phyloP scores from a whole-genome alignment of 179 eudicot species.

The Spergularia azorica region DNA sequence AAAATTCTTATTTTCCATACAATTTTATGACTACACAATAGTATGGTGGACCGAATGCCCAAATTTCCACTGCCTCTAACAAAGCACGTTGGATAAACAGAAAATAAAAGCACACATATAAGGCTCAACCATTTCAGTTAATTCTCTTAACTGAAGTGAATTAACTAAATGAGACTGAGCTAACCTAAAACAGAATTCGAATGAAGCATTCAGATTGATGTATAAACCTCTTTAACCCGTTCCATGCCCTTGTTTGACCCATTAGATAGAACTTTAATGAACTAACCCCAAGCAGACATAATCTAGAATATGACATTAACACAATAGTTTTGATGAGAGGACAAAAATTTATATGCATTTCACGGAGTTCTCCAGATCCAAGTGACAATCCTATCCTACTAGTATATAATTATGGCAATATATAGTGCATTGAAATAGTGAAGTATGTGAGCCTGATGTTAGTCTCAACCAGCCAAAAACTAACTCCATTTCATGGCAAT shows the following conservation, averaged over 20 bases:
- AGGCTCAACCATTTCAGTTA: neutral
- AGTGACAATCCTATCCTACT: neutral
- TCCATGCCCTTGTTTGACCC: no score
- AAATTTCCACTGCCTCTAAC: neutral
- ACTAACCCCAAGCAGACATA: neutral
- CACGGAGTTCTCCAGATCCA: neutral
- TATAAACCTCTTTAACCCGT: no score
- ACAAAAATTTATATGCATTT: neutral
- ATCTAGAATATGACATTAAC: neutral
- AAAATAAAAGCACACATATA: neutral
- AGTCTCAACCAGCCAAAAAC: neutral
- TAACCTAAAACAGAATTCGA: neutral
- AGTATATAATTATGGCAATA: no score
- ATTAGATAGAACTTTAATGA: neutral
- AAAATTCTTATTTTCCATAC: neutral
- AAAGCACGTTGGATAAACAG: neutral
- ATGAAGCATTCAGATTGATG: neutral
- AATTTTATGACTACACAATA: neutral
- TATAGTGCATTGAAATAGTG: neutral
- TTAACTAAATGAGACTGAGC: neutral
- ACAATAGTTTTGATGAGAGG: no score
- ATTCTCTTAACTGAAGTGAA: no score
- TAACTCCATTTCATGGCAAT: no score
- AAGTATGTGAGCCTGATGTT: neutral
- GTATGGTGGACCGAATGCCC: neutral